Base-by-base conservation (phyloP, 768 basidiomycete species). In the Nevesoporus exiguus region DNA sequence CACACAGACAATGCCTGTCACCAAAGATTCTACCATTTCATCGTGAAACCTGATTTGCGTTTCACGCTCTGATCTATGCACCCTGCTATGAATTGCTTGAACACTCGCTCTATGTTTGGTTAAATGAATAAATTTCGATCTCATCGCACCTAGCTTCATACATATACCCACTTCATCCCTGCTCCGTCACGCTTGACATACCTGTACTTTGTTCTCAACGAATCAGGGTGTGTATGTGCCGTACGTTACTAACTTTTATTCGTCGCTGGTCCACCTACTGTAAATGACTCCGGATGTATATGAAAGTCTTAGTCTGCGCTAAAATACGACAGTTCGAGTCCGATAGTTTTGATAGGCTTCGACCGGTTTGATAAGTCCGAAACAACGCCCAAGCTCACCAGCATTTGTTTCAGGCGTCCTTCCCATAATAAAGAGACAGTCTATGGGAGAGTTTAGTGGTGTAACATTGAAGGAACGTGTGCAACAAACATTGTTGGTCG, bases 341-440 rank as follows among this genome's bases (percentile, higher is more conserved):
- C 94, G 39, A 98, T 79, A 11, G 89, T 85, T 67, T 85, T 86
- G 57, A 98, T 93, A 10, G 94, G 94, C 67, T 88, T 91, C 46
- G 86, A 80, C 41, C 90, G 78, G 64, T 83, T 90, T 3, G 90
- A 83, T 14, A 98, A 78, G 68, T 98, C 92, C 3, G 93, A 92
- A n/a, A 93, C 81, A 15, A 97, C 84, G 6, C 96, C 96, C 27
- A 96, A 69, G 59, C 93, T 90, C 58, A 98, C 83, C 8, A 98
- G 75, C 76, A 94, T 86, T 61, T 93, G 93, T 49, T 86, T 82
- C 62, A 98, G 70, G 21, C 95, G 84, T 14, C 95, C 93, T 73
- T 97, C 93, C 90, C 96, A 98, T 68, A 97, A 82, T 37, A 98
- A 67, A 5, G 95, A 88, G 19, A 98, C 78, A 57, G 93, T 88